Percentiles rank a stretch among this genome's conserved stretches.
Evolutionary conservation across 805 yeast species (phyloP).

Genomic region (Candida pini): DNA sequence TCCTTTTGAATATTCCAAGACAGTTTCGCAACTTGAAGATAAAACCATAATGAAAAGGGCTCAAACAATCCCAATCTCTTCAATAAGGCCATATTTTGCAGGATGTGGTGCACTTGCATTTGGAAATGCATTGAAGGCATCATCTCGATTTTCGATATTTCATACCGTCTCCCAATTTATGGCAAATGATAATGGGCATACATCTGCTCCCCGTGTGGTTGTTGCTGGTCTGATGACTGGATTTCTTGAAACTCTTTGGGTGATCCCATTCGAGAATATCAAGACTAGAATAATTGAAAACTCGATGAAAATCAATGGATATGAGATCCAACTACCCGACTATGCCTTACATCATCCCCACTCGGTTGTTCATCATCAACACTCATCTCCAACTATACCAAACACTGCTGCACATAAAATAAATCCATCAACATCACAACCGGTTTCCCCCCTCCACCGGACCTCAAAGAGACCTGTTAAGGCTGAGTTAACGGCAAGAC

Average conservation of each 20-base stretch:
- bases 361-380: too few species aligned
- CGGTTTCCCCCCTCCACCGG: constrained; percentile 17
- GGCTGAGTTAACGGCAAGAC: constrained; percentile 5
- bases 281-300: constrained; percentile 79
- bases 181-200: constrained; percentile 53
- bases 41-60: constrained; percentile 24
- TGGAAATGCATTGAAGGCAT: constrained; percentile 71
- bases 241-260: constrained; percentile 69
- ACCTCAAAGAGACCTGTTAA: constrained; percentile 10
- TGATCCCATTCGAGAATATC: constrained; percentile 87
- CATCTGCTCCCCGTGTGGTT: constrained; percentile 74
- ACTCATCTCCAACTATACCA: background rate
- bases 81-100: constrained; percentile 29
- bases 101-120: constrained; percentile 75
- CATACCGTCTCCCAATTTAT: constrained; percentile 66
- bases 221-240: constrained; percentile 86
- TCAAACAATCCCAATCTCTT: constrained; percentile 30
- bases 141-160: constrained; percentile 67
- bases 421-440: constrained; percentile 4
- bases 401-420: constrained; percentile 7
- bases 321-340: constrained; percentile 19
- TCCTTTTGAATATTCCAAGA: constrained; percentile 68
- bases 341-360: constrained; percentile 5
- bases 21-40: constrained; percentile 56
- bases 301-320: constrained; percentile 33